Conservation (phyloP, 345 rosid species). For the Populus euphratica region DNA sequence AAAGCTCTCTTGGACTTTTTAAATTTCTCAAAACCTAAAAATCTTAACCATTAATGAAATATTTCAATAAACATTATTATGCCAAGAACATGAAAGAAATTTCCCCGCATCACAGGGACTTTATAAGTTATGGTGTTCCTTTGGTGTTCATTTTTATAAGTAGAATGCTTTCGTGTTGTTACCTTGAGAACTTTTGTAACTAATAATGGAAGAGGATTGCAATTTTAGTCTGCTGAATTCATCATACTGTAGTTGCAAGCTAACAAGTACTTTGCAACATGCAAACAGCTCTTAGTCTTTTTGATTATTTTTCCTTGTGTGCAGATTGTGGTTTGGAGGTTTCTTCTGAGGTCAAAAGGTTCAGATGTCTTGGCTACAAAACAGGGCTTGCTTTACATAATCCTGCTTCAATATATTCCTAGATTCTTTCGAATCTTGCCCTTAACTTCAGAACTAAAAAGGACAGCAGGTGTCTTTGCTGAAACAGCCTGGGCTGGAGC, state of each 20-base stretch:
- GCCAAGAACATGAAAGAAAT: too few relatives aligned
- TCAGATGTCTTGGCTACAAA: conserved; percentile 70
- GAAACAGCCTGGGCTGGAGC: conserved; percentile 99
- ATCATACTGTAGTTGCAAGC: too few relatives aligned
- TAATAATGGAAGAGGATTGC: neutral
- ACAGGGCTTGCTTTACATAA: conserved; percentile 59
- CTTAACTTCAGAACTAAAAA: conserved; percentile 77
- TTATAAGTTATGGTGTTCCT: neutral
- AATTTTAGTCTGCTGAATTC: neutral
- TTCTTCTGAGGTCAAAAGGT: conserved; percentile 65
- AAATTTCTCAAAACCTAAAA: too few relatives aligned
- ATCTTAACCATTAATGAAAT: too few relatives aligned
- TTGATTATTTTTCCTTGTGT: conserved; percentile 18
- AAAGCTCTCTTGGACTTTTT: too few relatives aligned
- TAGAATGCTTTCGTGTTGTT: neutral
- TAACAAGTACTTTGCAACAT: neutral
- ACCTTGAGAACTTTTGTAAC: neutral
- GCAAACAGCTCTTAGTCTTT: neutral
- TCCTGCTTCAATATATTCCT: conserved; percentile 71
- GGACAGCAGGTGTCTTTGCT: conserved; percentile 93
- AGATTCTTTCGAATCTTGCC: conserved; percentile 69
- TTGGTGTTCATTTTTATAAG: neutral
- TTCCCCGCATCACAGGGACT: too few relatives aligned
- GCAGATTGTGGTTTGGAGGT: conserved; percentile 88
- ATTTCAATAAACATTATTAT: too few relatives aligned